phyloP scores from a whole-genome alignment of 768 basidiomycete genomes.

The Mycena amicta region DNA sequence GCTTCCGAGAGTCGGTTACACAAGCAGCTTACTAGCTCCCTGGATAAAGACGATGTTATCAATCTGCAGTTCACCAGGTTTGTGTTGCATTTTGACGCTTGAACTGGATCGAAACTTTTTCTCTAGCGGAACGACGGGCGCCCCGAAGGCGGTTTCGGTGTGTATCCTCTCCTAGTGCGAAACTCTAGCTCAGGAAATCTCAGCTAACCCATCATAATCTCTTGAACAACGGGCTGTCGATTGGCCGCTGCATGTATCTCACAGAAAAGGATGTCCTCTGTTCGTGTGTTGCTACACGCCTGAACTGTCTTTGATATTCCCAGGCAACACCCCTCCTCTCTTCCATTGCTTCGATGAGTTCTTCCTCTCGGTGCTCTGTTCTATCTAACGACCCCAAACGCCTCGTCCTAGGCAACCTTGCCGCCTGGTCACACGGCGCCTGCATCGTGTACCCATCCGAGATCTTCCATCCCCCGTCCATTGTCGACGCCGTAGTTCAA shows the following conservation, averaged over 20 bases:
- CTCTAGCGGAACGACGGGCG: conserved; percentile 77
- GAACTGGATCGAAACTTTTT: not conserved
- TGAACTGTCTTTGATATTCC: not conserved
- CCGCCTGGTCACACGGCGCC: conserved; percentile 73
- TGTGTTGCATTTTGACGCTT: conserved; percentile 3
- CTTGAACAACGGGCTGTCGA: conserved; percentile 74
- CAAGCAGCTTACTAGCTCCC: conserved; percentile 39
- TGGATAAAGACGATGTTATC: conserved; percentile 69
- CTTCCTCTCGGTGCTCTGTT: conserved; percentile 15
- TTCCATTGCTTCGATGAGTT: conserved; percentile 92
- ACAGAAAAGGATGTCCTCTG: conserved; percentile 69
- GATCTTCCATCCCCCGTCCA: conserved; percentile 60
- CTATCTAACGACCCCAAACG: conserved; percentile 43
- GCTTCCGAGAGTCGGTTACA: conserved; percentile 44
- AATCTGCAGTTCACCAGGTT: conserved; percentile 88
- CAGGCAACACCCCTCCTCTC: conserved; percentile 81
- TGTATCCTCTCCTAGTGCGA: conserved; percentile 19
- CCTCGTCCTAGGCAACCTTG: conserved; percentile 80
- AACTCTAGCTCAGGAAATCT: not conserved
- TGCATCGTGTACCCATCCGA: conserved; percentile 77
- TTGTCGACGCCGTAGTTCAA: conserved; percentile 68
- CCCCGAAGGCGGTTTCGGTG: conserved; percentile 84
- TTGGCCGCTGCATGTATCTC: conserved; percentile 72
- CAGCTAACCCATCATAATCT: conserved; percentile 80
- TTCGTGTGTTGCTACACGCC: conserved; percentile 26